Conservation (phyloP, 352 stramenopile genomes). For the Pseudoperonospora humuli region DNA sequence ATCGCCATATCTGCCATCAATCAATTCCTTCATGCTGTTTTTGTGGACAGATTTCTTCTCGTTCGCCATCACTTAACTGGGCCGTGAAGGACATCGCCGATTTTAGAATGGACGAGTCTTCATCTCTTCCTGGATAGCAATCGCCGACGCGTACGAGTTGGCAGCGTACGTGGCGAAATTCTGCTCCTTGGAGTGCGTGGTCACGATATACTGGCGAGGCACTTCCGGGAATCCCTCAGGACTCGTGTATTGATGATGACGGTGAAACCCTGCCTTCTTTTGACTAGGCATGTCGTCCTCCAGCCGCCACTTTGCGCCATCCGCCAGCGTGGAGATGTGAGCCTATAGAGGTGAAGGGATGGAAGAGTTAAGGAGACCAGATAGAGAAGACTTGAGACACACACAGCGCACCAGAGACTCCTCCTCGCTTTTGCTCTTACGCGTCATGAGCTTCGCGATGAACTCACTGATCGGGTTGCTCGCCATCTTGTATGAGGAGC, state of each 20-base stretch:
- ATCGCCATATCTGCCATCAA: slow-evolving; percentile 3
- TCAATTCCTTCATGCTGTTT: slow-evolving; percentile 25
- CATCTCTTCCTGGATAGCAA: slow-evolving; percentile 72
- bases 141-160: slow-evolving; percentile 83
- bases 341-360: slow-evolving; percentile 12
- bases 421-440: slow-evolving; percentile 38
- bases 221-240: slow-evolving; percentile 65
- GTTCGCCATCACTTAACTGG: background rate
- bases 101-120: slow-evolving; percentile 75
- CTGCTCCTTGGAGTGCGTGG: slow-evolving; percentile 56
- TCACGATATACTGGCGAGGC: slow-evolving; percentile 62
- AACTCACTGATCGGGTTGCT: slow-evolving; percentile 60
- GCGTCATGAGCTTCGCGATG: slow-evolving; percentile 63
- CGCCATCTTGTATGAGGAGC: slow-evolving; percentile 31
- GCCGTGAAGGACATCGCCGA: too few relatives aligned
- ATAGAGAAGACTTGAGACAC: background rate
- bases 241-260: slow-evolving; percentile 47
- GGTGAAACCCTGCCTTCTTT: slow-evolving; percentile 55
- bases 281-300: slow-evolving; percentile 48
- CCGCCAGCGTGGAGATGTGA: slow-evolving; percentile 41
- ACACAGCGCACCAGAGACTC: slow-evolving; percentile 34
- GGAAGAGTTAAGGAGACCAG: background rate
- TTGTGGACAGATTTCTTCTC: slow-evolving; percentile 2
- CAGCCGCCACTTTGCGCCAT: slow-evolving; percentile 61
- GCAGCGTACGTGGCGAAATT: slow-evolving; percentile 76